These are phyloP conservation scores for Nemania sp. DNA, from an alignment of 2,329 filamentous ascomycete genomes.

Conservation along the genomic window DNA sequence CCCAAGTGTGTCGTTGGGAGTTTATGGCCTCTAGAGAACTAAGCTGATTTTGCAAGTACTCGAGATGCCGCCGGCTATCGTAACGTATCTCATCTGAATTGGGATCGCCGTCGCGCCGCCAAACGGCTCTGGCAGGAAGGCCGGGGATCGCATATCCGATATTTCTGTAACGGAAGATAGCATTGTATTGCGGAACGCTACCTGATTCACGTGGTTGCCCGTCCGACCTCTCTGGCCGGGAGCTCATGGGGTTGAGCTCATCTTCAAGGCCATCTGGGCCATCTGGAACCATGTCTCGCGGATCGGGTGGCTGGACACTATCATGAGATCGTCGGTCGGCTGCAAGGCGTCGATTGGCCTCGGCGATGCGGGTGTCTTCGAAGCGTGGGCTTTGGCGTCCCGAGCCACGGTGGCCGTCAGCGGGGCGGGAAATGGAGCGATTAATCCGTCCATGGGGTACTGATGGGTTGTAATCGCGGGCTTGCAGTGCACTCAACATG, in stretches of 20 bases:
- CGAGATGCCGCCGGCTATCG: constrained; percentile 1
- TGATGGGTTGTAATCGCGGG: constrained; percentile 14
- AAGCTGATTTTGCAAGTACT: too few relatives aligned
- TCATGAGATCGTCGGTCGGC: constrained; percentile 1
- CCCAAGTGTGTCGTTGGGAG: too few relatives aligned
- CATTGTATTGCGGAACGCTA: not conserved
- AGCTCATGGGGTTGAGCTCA: not conserved
- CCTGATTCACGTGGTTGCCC: too few relatives aligned
- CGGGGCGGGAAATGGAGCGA: constrained; percentile 2
- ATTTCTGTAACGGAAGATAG: not conserved
- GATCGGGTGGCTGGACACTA: too few relatives aligned
- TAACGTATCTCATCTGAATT: constrained; percentile 2
- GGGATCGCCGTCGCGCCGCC: not conserved
- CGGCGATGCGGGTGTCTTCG: constrained; percentile 12
- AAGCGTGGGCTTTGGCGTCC: constrained; percentile 9
- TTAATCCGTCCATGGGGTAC: not conserved
- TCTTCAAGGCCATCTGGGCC: constrained; percentile 1
- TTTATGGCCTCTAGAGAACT: too few relatives aligned
- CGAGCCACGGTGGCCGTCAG: constrained; percentile 1
- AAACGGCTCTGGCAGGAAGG: not conserved
- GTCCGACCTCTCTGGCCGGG: too few relatives aligned
- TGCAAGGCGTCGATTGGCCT: constrained; percentile 3
- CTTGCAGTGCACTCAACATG: constrained; percentile 32
- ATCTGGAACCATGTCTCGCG: too few relatives aligned
- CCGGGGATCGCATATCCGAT: not conserved